These are phyloP conservation scores for Tolypocladium endophyticum DNA, from an alignment of 2,329 filamentous ascomycete genomes.

Conservation along the genomic window DNA sequence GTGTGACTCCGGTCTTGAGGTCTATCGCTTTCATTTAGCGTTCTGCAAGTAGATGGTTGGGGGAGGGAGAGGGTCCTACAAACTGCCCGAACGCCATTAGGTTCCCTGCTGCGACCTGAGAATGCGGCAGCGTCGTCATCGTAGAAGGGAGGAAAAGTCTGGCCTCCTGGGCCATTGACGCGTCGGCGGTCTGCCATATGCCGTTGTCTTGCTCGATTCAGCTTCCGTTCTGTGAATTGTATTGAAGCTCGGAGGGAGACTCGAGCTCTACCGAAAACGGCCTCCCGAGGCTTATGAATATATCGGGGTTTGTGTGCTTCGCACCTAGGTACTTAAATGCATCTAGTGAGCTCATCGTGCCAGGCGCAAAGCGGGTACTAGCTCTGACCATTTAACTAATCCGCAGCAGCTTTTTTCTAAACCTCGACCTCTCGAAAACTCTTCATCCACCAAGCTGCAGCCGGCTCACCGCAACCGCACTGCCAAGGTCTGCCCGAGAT, in stretches of 20 bases:
- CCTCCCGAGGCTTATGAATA: background rate
- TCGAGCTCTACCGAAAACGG: background rate
- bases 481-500: background rate
- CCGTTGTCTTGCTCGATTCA: background rate
- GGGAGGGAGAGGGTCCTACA: conserved; percentile 8
- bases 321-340: background rate
- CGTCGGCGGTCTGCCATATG: conserved; percentile 75
- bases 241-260: background rate
- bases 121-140: conserved; percentile 34
- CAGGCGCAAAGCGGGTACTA: background rate
- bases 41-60: background rate
- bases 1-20: conserved; percentile 82
- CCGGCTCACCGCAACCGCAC: background rate
- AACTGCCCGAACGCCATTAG: conserved; percentile 60
- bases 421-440: background rate
- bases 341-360: background rate
- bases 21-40: conserved; percentile 37
- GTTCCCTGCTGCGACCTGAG: conserved; percentile 41
- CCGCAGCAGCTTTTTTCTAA: background rate
- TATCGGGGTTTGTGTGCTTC: background rate
- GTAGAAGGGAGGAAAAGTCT: conserved; percentile 66
- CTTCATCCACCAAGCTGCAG: background rate
- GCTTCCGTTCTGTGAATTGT: background rate
- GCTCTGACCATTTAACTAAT: background rate
- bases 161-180: conserved; percentile 76